phyloP scores from a whole-genome alignment of 768 basidiomycete species.

The Leccinellum albellum region DNA sequence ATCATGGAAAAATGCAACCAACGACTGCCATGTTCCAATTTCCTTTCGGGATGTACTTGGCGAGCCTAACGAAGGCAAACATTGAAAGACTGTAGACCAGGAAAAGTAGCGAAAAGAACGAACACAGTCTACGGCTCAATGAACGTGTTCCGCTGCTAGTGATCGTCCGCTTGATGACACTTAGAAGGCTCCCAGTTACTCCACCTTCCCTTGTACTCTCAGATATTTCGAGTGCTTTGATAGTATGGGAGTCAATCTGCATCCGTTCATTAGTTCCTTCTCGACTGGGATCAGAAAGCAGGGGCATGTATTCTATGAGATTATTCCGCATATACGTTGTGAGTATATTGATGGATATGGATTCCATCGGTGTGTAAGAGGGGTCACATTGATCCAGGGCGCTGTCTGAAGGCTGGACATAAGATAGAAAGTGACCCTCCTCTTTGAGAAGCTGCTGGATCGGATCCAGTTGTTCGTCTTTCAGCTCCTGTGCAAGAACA shows the following conservation, averaged over 20 bases:
- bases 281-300: slow-evolving; percentile 50
- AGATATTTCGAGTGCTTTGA: slow-evolving; percentile 82
- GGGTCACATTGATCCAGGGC: neutral
- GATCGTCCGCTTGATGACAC: slow-evolving; percentile 69
- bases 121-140: slow-evolving; percentile 75
- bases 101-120: slow-evolving; percentile 20
- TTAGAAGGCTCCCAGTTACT: slow-evolving; percentile 67
- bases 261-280: slow-evolving; percentile 60
- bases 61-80: slow-evolving; percentile 51
- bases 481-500: slow-evolving; percentile 52
- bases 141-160: slow-evolving; percentile 77
- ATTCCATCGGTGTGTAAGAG: slow-evolving; percentile 39
- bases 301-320: slow-evolving; percentile 77
- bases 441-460: slow-evolving; percentile 49
- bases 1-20: slow-evolving; percentile 67
- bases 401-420: slow-evolving; percentile 22
- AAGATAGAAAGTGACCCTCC: slow-evolving; percentile 55
- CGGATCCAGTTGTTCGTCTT: slow-evolving; percentile 38
- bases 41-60: slow-evolving; percentile 74
- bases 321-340: slow-evolving; percentile 62
- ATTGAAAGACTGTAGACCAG: slow-evolving; percentile 10
- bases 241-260: slow-evolving; percentile 87
- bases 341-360: slow-evolving; percentile 56
- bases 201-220: slow-evolving; percentile 74
- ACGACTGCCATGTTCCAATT: slow-evolving; percentile 69